Evolutionary conservation across 768 basidiomycete genomes (phyloP).

Genomic region (Cystobasidium tubakii): DNA sequence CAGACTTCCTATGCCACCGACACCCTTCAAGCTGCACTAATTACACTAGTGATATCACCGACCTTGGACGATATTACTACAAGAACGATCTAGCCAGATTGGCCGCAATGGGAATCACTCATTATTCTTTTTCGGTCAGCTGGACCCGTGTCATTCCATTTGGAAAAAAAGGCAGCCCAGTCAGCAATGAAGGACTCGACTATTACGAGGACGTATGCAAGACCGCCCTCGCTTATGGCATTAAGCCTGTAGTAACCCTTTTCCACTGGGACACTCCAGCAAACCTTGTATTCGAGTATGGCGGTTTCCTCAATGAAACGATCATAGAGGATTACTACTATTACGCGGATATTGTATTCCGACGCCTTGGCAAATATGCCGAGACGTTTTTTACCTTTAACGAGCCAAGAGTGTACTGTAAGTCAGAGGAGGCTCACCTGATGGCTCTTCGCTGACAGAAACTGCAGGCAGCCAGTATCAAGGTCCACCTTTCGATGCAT

Average conservation of each 20-base stretch:
- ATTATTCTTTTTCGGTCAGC: constrained; percentile 57
- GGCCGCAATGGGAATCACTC: constrained; percentile 56
- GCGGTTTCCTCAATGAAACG: constrained; percentile 54
- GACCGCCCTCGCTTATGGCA: constrained; percentile 52
- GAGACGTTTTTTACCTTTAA: constrained; percentile 59
- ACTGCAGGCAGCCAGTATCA: constrained; percentile 15
- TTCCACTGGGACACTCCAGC: constrained; percentile 56
- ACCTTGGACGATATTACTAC: constrained; percentile 22
- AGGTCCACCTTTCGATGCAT: constrained; percentile 26
- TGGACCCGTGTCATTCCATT: constrained; percentile 58
- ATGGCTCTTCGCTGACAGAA: background rate
- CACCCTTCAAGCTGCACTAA: constrained; percentile 14
- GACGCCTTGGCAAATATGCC: constrained; percentile 54
- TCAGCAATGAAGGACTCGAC: constrained; percentile 54
- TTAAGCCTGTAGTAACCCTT: constrained; percentile 56
- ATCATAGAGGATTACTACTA: constrained; percentile 55
- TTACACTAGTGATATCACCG: constrained; percentile 35
- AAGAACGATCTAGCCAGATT: constrained; percentile 49
- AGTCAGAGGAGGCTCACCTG: background rate
- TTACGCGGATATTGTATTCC: constrained; percentile 56
- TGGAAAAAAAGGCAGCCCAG: constrained; percentile 55
- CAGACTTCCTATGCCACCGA: constrained; percentile 15
- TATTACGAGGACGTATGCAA: constrained; percentile 53
- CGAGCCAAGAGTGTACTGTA: constrained; percentile 55
- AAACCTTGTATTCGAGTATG: constrained; percentile 55